Percentiles rank a stretch among this genome's conserved stretches.
phyloP scores from a whole-genome alignment of 163 green algal species.

The Chloroidium sp. region DNA sequence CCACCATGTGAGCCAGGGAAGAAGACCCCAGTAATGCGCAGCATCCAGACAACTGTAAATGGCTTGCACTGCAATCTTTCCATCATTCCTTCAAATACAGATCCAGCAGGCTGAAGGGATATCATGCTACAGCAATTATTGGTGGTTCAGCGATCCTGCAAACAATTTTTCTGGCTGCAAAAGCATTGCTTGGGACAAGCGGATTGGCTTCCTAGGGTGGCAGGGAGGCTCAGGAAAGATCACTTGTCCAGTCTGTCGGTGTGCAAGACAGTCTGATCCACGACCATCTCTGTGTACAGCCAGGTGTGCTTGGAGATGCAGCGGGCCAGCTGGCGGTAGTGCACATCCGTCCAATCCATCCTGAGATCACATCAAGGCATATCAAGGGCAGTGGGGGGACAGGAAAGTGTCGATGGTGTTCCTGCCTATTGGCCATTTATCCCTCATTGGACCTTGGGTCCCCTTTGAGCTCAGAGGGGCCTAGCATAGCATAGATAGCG shows the following conservation, averaged over 20 bases:
- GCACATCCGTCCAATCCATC: constrained; percentile 91
- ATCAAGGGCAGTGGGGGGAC: background rate
- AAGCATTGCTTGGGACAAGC: background rate
- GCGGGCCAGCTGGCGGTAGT: constrained; percentile 81
- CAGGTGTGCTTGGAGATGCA: constrained; percentile 77
- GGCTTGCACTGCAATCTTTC: too few species aligned
- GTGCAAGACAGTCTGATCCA: constrained; percentile 88
- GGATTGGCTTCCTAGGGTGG: background rate
- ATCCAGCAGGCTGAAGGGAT: too few species aligned
- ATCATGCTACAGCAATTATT: too few species aligned
- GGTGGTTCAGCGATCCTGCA: too few species aligned
- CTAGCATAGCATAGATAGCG: background rate
- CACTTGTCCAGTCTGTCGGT: constrained; percentile 45
- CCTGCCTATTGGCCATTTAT: background rate
- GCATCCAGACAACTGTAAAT: too few species aligned
- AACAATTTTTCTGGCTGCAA: too few species aligned
- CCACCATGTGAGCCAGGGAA: background rate
- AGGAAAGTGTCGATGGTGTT: background rate
- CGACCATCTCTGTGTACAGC: constrained; percentile 99
- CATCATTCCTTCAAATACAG: too few species aligned
- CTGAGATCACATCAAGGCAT: constrained; percentile 22
- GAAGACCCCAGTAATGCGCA: too few species aligned
- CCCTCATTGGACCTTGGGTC: background rate
- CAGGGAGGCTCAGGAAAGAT: background rate
- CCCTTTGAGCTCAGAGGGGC: background rate